Base-by-base conservation (phyloP, 768 basidiomycete genomes). In the Boletus pseudopeckii region DNA sequence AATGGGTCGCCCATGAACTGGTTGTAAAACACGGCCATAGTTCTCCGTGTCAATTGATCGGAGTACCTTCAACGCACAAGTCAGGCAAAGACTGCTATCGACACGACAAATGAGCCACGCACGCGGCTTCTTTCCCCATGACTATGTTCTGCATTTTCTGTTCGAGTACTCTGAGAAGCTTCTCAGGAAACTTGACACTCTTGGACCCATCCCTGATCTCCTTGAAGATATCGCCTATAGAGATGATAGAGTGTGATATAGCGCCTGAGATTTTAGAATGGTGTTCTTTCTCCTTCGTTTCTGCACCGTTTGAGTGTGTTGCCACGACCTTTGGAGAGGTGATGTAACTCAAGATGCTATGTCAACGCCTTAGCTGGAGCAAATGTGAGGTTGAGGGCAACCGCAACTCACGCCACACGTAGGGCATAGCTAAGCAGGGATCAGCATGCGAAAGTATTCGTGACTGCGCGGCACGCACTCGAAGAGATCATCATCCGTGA, bases 151-250 rank as follows among this genome's bases (percentile, higher is more conserved):
- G 88, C 71, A 98, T 70, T 71, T 85, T 90, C 72, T 85, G 82
- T 69, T 97, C 94, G 57, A 99, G 74, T 8, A 90, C 87, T 72
- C 94, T 98, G 52, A 98, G 68, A 54, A 97, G 74, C 72, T 93
- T 94, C 73, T 98, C 93, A 0, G 96, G 95, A 69, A 95, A 98
- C 67, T 90, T 92, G 66, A 90, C 88, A 55, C 83, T 88, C 75
- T 89, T 92, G 50, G 84, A 81, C 6, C 90, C 86, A 71, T 87
- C 88, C 55, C 84, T 71, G 52, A 83, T 79, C 61, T 89, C 90
- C 68, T 85, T 85, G 75, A 90, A 89, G 69, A 92, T 76, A 68
- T 92, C 91, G 24, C 84, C 83, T 53, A 93, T 82, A 11, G 78
- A 78, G 45, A 79, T 72, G 57, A 82, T 74, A 38, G 80, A 78